A percentile compares a stretch with the other conserved stretches of the same genome.
These are phyloP conservation scores for Kodamaea neixiangensis DNA, from an alignment of 805 yeast genomes.

Conservation along the genomic window DNA sequence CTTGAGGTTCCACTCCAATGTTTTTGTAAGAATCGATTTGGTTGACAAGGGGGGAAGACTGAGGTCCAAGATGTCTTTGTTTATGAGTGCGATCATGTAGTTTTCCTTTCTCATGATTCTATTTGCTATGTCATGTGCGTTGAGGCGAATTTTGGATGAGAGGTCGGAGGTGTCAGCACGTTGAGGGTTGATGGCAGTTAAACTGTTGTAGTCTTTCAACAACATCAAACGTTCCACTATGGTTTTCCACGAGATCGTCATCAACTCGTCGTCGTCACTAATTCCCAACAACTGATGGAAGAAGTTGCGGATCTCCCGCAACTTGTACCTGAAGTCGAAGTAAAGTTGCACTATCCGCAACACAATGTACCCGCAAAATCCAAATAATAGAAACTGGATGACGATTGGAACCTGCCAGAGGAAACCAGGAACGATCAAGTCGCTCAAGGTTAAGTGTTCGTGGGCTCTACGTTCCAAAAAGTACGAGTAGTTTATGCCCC, in stretches of 20 bases:
- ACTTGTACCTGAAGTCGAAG: conserved; percentile 58
- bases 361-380: conserved; percentile 55
- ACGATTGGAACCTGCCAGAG: conserved; percentile 41
- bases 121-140: conserved; percentile 94
- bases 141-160: conserved; percentile 71
- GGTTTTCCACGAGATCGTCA: conserved; percentile 90
- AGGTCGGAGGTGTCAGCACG: conserved; percentile 45
- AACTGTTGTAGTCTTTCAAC: conserved; percentile 78
- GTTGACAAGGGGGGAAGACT: conserved; percentile 45
- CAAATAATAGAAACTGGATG: conserved; percentile 63
- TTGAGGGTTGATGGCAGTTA: conserved; percentile 23
- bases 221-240: conserved; percentile 75
- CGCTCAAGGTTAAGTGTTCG: conserved; percentile 31
- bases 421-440: conserved; percentile 44
- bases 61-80: conserved; percentile 66
- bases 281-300: conserved; percentile 71
- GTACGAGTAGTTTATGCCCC: conserved; percentile 69
- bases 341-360: conserved; percentile 56
- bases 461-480: conserved; percentile 20
- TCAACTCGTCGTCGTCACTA: conserved; percentile 72
- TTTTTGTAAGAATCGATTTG: conserved; percentile 62
- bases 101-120: conserved; percentile 95
- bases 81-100: conserved; percentile 86
- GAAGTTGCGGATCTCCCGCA: conserved; percentile 75
- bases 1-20: conserved; percentile 92